phyloP scores from a whole-genome alignment of 2,329 filamentous ascomycete species.

The Colletotrichum higginsianum region DNA sequence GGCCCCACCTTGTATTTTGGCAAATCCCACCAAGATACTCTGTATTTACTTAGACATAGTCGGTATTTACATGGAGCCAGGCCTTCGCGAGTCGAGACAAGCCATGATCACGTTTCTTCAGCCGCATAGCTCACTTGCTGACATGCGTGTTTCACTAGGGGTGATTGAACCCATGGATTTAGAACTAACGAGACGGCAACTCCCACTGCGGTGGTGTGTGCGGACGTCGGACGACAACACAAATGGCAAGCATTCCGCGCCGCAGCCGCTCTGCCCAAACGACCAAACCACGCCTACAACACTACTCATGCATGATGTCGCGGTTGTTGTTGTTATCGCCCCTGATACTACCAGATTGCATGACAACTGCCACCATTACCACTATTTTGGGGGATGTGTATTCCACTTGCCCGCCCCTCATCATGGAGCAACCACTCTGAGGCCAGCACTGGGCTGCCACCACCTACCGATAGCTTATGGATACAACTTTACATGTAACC shows the following conservation, averaged over 20 bases:
- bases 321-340: background rate
- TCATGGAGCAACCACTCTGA: constrained; percentile 12
- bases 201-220: background rate
- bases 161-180: constrained; percentile 1
- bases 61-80: constrained; percentile 1
- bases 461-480: background rate
- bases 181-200: background rate
- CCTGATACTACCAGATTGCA: constrained; percentile 21
- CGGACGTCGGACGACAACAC: background rate
- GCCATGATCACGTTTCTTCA: constrained; percentile 32
- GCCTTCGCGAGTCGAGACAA: constrained; percentile 2
- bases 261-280: constrained; percentile 7
- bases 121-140: constrained; percentile 26
- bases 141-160: constrained; percentile 26
- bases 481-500: background rate
- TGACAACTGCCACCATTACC: constrained; percentile 18
- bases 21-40: constrained; percentile 12
- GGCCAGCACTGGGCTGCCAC: constrained; percentile 20
- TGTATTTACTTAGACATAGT: no score
- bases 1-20: constrained; percentile 10
- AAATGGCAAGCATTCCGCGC: constrained; percentile 23
- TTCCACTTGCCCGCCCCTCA: constrained; percentile 23
- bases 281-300: background rate
- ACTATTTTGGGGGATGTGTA: constrained; percentile 6
- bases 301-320: background rate